Evolutionary conservation across 106 monocot species (phyloP).

Genomic region (Amphibolis antarctica): DNA sequence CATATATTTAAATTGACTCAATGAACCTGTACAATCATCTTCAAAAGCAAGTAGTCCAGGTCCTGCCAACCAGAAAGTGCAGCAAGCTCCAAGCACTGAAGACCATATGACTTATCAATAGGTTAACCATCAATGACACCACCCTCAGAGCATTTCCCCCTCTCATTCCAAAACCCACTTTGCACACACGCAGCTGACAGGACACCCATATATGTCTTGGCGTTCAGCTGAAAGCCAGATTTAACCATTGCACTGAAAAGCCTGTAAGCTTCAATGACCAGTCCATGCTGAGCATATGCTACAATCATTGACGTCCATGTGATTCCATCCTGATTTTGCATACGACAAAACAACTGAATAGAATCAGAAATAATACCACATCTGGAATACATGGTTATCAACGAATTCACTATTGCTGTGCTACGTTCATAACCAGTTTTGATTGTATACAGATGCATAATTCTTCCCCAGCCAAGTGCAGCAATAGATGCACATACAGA

Average conservation of each 20-base stretch:
- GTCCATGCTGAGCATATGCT: constrained; percentile 42
- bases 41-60: no score
- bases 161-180: no score
- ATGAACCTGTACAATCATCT: no score
- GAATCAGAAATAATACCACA: constrained; percentile 40
- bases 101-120: no score
- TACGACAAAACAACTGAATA: constrained; percentile 15
- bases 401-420: constrained; percentile 34
- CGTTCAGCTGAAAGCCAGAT: constrained; percentile 29
- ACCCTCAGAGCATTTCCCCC: no score
- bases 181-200: not conserved
- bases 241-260: constrained; percentile 29
- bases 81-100: no score
- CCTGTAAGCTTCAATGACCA: constrained; percentile 18
- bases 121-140: no score
- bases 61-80: no score
- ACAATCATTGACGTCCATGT: constrained; percentile 63
- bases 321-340: constrained; percentile 30
- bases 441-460: constrained; percentile 37
- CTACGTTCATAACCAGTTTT: constrained; percentile 24
- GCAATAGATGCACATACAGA: constrained; percentile 47
- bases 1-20: no score
- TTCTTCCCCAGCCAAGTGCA: constrained; percentile 39
- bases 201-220: constrained; percentile 31
- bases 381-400: constrained; percentile 52